Evolutionary conservation across 768 basidiomycete genomes (phyloP), one percentile per base, ranked within the genome.

Genomic region (Mycena alexandri): DNA sequence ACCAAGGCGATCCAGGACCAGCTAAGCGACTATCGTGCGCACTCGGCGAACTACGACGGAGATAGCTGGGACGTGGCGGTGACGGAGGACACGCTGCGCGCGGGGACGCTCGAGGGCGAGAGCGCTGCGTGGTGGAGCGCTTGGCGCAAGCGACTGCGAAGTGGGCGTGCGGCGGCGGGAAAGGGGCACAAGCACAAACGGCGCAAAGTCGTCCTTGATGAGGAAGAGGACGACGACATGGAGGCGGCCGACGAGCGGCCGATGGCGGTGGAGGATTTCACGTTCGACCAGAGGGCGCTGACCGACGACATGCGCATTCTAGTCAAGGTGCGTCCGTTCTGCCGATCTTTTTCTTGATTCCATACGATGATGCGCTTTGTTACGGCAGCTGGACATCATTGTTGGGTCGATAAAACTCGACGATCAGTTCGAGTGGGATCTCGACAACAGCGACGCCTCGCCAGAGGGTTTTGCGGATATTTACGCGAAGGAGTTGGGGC

Each of bases 361-460:
- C 34, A 3, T 34, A 33, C 51, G 48, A 52, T 58, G 38, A 38
- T 38, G 38, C 25, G 56, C 38, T 46, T 29, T 42, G 33, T 52
- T n/a, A 57, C 55, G 33, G 19, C 75, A 98, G 96, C 87, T 99
- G 67, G 97, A 99, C 79, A 95, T 99, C 80, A 94, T 95, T 63
- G 91, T 96, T 63, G 97, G 95, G n/a, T 89, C 91, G 10, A 88
- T 96, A 82, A 96, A 96, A 77, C 86, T 99, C 34, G 93, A 95
- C 64, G 98, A 99, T 79, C 93, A 96, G 74, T 97, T 99, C 74
- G 98, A 99, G 77, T 99, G 98, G 98, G 97, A 99, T 77, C 79
- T 98, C 36, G 91, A 91, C 72, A 95, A 93, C 65, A 80, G 83
- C 29, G 84, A 86, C 55, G 91, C 93, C 4, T 92, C 91, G 0